Base-by-base conservation (phyloP, 345 rosid species). In the Triadica sebifera region DNA sequence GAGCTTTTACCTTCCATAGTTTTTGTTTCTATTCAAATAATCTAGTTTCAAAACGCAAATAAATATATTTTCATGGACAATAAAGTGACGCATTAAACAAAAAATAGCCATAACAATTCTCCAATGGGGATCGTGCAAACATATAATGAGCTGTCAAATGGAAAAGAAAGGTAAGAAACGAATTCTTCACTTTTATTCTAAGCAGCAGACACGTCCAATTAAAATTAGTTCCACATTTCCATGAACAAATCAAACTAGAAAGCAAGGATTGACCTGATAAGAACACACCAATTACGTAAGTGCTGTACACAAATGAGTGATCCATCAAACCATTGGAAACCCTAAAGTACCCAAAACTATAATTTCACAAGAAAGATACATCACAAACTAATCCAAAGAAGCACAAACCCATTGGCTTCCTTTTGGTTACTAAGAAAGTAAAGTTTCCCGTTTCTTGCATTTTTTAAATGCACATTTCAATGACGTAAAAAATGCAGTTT, bases 31-130 rank as follows among this genome's bases (percentile, higher is more conserved):
- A 46, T 49, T 62, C 50, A 64, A 67, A 43, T 38, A 69, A 69
- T 67, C 79, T 62, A 69, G 55, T 24, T 78, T 5, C 50, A 46
- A 25, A 67, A n/a, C n/a, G n/a, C n/a, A n/a, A n/a, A n/a, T n/a
- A n/a, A n/a, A n/a, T n/a, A n/a, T n/a, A n/a, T n/a, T n/a, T n/a
- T 24, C 53, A 22, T 1, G 6, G 3, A 56, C 5, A 22, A 22
- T 4, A 37, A 69, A n/a, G 1, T 43, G 5, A 43, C 47, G 10
- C 47, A 43, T 10, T 43, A 29, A 49, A 63, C 47, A 4, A 63
- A 19, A 4, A 16, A 41, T 17, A 64, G 11, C 1, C 16, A 20
- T 13, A n/a, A 10, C 3, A n/a, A 46, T 47, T 46, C 53, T 65
- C 51, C 37, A 20, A 65, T 49, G 4, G 29, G 29, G 52, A 65